Percentiles rank a stretch among this genome's conserved stretches.
Conservation (phyloP, 345 rosid species). For the thale cress (Arabidopsis thaliana) region DNA sequence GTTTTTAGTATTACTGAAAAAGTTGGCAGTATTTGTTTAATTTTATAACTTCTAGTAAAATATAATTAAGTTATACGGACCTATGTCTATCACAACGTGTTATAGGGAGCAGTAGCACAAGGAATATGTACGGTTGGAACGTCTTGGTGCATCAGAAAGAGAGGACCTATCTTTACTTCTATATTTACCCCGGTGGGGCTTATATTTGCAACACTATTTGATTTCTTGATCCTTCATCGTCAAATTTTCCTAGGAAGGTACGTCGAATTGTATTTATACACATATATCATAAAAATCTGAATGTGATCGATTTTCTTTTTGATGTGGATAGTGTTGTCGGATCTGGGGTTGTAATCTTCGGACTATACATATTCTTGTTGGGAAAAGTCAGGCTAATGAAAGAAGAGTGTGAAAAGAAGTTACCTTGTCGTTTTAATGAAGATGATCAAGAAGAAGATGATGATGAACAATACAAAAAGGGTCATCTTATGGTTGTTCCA, state of each 20-base stretch:
- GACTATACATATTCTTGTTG: conserved; percentile 45
- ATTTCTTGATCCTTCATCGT: conserved; percentile 45
- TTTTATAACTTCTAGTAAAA: background rate
- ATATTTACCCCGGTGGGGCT: conserved; percentile 47
- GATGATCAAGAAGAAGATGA: conserved; percentile 19
- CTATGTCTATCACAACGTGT: background rate
- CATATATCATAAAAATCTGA: background rate
- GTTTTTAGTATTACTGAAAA: background rate
- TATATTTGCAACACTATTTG: conserved; percentile 48
- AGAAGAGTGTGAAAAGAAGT: conserved; percentile 30
- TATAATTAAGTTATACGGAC: background rate
- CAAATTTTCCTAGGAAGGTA: conserved; percentile 45
- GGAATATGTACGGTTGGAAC: conserved; percentile 50
- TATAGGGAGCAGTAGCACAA: conserved; percentile 48
- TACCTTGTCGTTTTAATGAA: conserved; percentile 25
- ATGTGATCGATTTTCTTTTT: background rate
- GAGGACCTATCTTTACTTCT: conserved; percentile 50
- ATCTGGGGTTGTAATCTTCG: conserved; percentile 41
- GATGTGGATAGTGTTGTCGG: conserved; percentile 42
- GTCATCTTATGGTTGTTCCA: conserved; percentile 46
- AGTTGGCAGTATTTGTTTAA: no score
- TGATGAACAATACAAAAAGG: conserved; percentile 40
- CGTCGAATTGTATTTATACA: background rate
- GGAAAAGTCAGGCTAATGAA: conserved; percentile 42
- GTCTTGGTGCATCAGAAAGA: conserved; percentile 48